These are phyloP conservation scores for Leccinum rimulosum DNA, from an alignment of 768 basidiomycete genomes.

Conservation along the genomic window DNA sequence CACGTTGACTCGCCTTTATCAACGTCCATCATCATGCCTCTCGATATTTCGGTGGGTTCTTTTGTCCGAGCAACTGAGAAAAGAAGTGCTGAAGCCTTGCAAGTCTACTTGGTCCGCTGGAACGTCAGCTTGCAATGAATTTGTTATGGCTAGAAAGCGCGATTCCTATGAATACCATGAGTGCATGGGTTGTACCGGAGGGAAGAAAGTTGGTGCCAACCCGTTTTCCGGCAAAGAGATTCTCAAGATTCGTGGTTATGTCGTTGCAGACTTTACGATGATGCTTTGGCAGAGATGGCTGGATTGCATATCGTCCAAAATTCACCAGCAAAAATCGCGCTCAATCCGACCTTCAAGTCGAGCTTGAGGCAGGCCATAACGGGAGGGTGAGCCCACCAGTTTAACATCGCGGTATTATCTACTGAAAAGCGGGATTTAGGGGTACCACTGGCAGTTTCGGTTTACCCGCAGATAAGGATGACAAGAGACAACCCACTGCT, in stretches of 20 bases:
- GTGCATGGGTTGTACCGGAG: conserved; percentile 73
- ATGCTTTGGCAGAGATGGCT: conserved; percentile 59
- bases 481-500: conserved; percentile 51
- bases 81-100: conserved; percentile 5
- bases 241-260: conserved; percentile 3
- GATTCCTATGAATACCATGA: conserved; percentile 64
- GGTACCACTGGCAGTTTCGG: conserved; percentile 84
- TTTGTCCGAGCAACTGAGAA: not conserved
- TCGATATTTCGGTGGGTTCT: conserved; percentile 76
- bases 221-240: not conserved
- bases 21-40: conserved; percentile 83
- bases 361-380: conserved; percentile 82
- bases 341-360: conserved; percentile 76
- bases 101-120: conserved; percentile 74
- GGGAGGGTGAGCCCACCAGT: conserved; percentile 66
- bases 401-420: conserved; percentile 1
- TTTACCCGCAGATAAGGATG: conserved; percentile 64
- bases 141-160: conserved; percentile 84
- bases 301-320: conserved; percentile 69
- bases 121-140: conserved; percentile 85
- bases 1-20: conserved; percentile 75
- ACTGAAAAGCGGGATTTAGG: conserved; percentile 36
- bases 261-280: conserved; percentile 62
- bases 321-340: conserved; percentile 55
- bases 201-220: conserved; percentile 56